Evolutionary conservation across 2,329 filamentous ascomycete genomes (phyloP).

Genomic region (Colletotrichum cuscutae): DNA sequence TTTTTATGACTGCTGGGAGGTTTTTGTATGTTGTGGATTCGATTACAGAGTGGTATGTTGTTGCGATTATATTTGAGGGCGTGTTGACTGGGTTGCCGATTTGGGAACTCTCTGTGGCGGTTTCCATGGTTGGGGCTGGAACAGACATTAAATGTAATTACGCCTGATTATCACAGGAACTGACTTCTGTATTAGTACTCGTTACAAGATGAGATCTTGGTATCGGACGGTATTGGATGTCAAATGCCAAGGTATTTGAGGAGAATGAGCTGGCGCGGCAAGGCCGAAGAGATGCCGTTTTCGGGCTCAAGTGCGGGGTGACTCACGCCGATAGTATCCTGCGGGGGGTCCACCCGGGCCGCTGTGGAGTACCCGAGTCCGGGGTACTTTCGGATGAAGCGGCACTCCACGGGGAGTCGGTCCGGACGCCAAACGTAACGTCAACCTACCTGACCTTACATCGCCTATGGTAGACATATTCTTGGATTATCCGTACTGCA

Average conservation of each 20-base stretch:
- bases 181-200: too few species aligned
- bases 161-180: too few species aligned
- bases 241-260: not conserved
- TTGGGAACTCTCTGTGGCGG: too few species aligned
- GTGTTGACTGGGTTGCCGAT: too few species aligned
- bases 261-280: rapidly evolving
- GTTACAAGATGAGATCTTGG: too few species aligned
- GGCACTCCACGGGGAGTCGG: not conserved
- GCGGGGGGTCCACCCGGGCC: not conserved
- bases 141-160: too few species aligned
- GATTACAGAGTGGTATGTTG: not conserved
- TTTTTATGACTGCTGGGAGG: not conserved
- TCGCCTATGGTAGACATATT: too few species aligned
- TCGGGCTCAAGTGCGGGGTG: not conserved
- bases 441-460: too few species aligned
- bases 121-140: not conserved
- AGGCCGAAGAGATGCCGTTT: not conserved
- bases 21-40: not conserved
- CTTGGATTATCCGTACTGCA: too few species aligned
- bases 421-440: not conserved
- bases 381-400: not conserved
- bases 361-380: not conserved
- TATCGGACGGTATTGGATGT: rapidly evolving
- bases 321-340: not conserved
- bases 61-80: not conserved